Evolutionary conservation across 2,329 filamentous ascomycete species (phyloP).

Genomic region (Teratosphaeria viscida): DNA sequence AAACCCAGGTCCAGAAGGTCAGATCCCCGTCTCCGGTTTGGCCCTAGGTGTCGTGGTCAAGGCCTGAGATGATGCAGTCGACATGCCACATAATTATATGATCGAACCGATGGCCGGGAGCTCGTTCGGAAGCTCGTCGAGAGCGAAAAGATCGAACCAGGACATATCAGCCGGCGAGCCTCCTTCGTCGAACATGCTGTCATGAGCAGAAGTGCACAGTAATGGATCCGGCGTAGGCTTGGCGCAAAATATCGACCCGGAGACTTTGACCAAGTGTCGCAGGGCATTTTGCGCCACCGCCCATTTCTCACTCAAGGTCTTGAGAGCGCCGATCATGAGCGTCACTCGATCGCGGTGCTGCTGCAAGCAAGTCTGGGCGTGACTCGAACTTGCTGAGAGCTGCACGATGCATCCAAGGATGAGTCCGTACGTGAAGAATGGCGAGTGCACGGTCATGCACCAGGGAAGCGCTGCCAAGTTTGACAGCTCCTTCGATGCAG

Average conservation of each 20-base stretch:
- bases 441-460: constrained; percentile 56
- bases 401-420: constrained; percentile 73
- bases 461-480: constrained; percentile 64
- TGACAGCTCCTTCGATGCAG: constrained; percentile 67
- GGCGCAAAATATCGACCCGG: constrained; percentile 46
- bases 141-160: constrained; percentile 15
- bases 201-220: constrained; percentile 3
- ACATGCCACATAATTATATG: background rate
- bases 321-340: constrained; percentile 67
- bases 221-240: background rate
- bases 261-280: constrained; percentile 64
- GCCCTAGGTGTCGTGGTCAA: background rate
- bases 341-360: constrained; percentile 57
- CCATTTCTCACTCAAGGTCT: constrained; percentile 59
- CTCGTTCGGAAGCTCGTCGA: background rate
- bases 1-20: background rate
- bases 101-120: background rate
- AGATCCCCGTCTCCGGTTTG: background rate
- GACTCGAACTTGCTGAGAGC: constrained; percentile 61
- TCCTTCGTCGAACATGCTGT: constrained; percentile 8
- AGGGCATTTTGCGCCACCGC: constrained; percentile 59
- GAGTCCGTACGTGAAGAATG: constrained; percentile 74
- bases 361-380: constrained; percentile 51
- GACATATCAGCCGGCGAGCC: constrained; percentile 5
- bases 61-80: too few relatives aligned